phyloP scores from a whole-genome alignment of 1,139 yeast genomes.

The Yamadazyma mexicana region DNA sequence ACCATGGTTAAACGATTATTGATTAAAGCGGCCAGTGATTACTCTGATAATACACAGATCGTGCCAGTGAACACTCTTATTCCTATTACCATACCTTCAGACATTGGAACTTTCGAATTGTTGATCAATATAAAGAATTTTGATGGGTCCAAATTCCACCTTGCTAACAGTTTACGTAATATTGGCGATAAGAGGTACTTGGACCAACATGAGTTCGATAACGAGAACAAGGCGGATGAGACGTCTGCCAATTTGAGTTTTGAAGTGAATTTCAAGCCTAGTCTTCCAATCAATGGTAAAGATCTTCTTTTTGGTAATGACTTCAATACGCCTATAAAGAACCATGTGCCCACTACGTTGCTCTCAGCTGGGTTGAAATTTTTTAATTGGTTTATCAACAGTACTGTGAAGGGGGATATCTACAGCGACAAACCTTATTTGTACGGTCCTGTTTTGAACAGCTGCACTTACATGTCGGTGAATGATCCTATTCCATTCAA shows the following conservation, averaged over 20 bases:
- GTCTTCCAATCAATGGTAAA: slow-evolving; percentile 46
- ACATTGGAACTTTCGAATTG: slow-evolving; percentile 40
- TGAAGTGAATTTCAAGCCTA: slow-evolving; percentile 40
- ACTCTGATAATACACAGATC: slow-evolving; percentile 24
- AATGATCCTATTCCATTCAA: slow-evolving; percentile 17
- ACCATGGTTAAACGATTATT: slow-evolving; percentile 32
- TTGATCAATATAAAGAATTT: slow-evolving; percentile 44
- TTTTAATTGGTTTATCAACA: slow-evolving; percentile 59
- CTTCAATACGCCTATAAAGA: slow-evolving; percentile 58
- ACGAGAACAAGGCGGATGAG: slow-evolving; percentile 8
- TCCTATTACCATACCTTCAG: slow-evolving; percentile 36
- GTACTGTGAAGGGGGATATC: slow-evolving; percentile 63
- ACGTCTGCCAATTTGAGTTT: slow-evolving; percentile 28
- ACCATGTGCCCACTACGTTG: slow-evolving; percentile 54
- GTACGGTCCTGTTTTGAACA: slow-evolving; percentile 61
- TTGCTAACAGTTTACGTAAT: slow-evolving; percentile 34
- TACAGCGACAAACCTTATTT: slow-evolving; percentile 60
- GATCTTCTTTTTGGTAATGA: slow-evolving; percentile 68
- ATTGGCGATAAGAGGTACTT: slow-evolving; percentile 29
- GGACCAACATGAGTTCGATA: slow-evolving; percentile 23
- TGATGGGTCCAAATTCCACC: slow-evolving; percentile 45
- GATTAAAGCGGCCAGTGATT: slow-evolving; percentile 34
- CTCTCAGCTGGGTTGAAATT: slow-evolving; percentile 52
- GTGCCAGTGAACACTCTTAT: slow-evolving; percentile 48
- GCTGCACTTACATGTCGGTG: slow-evolving; percentile 45